Evolutionary conservation across 2,329 filamentous ascomycete species (phyloP).

Genomic region (Biscogniauxia mediterranea): DNA sequence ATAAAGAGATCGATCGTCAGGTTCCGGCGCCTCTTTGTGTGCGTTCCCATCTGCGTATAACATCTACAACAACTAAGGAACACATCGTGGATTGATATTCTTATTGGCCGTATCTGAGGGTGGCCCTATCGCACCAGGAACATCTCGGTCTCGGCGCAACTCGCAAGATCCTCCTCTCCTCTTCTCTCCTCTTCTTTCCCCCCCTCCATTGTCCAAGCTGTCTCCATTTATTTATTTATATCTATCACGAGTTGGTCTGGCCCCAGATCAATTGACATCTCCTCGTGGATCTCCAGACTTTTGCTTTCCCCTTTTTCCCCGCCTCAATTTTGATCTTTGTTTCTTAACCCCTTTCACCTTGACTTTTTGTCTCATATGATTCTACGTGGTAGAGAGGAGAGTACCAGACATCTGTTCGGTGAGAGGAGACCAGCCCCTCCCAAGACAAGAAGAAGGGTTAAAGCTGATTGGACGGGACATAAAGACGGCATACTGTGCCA

Average conservation of each 20-base stretch:
- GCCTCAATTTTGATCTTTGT: neutral
- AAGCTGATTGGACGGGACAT: neutral
- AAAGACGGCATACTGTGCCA: neutral
- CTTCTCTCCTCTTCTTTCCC: too few species aligned
- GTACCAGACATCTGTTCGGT: neutral
- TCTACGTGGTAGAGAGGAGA: too few species aligned
- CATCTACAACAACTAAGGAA: neutral
- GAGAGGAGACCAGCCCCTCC: neutral
- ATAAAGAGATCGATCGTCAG: conserved; percentile 19
- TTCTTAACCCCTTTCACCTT: too few species aligned
- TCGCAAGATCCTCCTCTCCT: neutral
- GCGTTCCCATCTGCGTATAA: conserved; percentile 16
- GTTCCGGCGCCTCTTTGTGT: conserved; percentile 21
- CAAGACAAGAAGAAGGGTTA: neutral
- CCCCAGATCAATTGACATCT: neutral
- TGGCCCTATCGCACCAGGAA: neutral
- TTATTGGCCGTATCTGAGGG: neutral
- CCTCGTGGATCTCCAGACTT: neutral
- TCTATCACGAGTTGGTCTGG: neutral
- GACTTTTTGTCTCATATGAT: too few species aligned
- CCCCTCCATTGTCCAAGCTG: neutral
- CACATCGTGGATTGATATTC: neutral
- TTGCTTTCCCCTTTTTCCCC: neutral
- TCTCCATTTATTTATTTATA: neutral
- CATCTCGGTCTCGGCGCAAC: neutral